These are phyloP conservation scores for Torrubiellomyces zombiae DNA, from an alignment of 2,329 filamentous ascomycete genomes.

Conservation along the genomic window DNA sequence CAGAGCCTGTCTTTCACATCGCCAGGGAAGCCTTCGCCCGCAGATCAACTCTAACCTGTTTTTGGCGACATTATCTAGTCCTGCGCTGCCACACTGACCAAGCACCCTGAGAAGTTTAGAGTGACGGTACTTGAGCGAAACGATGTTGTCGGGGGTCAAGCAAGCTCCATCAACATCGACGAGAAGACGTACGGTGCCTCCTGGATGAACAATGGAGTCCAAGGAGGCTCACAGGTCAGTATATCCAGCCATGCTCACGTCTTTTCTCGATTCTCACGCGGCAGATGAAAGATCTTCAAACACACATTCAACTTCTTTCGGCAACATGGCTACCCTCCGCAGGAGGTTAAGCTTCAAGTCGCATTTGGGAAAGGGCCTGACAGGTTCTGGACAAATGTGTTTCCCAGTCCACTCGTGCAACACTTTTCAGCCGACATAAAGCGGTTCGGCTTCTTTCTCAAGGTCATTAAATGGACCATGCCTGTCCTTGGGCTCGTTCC, in stretches of 20 bases:
- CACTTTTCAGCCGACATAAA: constrained; percentile 38
- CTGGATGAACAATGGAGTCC: constrained; percentile 48
- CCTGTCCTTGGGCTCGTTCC: constrained; percentile 42
- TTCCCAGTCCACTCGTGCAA: constrained; percentile 39
- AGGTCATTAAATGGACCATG: constrained; percentile 42
- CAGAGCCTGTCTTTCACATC: no score
- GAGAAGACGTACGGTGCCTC: constrained; percentile 37
- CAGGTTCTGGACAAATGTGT: constrained; percentile 50
- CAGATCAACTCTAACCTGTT: neutral
- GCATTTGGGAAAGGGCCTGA: constrained; percentile 43
- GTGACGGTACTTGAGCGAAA: constrained; percentile 45
- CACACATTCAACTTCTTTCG: constrained; percentile 51
- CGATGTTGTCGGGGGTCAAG: constrained; percentile 42
- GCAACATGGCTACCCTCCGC: constrained; percentile 35
- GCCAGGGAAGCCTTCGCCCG: no score
- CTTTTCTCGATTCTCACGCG: neutral
- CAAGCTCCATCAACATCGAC: constrained; percentile 41
- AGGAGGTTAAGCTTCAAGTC: constrained; percentile 43
- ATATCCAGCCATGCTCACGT: neutral
- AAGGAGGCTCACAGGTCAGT: constrained; percentile 32
- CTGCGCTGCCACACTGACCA: constrained; percentile 48
- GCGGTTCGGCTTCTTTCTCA: constrained; percentile 37
- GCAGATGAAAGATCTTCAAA: constrained; percentile 38
- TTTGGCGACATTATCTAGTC: constrained; percentile 21
- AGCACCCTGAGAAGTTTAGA: constrained; percentile 48